A percentile compares a stretch with the other conserved stretches of the same genome.
Conservation (phyloP, 2,329 filamentous ascomycete genomes). For the Xylariaceae sp. region DNA sequence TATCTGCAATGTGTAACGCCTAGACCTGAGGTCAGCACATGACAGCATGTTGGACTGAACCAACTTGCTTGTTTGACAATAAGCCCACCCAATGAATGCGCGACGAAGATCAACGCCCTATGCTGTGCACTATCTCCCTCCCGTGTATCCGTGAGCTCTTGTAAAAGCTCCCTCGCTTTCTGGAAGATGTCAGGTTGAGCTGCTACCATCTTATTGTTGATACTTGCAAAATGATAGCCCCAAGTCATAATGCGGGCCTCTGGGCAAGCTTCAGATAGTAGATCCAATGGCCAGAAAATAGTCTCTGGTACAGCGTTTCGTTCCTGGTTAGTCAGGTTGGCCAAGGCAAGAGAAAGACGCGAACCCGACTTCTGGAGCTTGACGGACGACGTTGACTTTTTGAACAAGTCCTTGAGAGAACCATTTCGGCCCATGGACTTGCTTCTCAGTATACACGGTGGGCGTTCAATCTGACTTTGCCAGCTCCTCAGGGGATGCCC, state of each 20-base stretch:
- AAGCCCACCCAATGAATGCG: slow-evolving; percentile 11
- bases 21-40: slow-evolving; percentile 5
- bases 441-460: not conserved
- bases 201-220: slow-evolving; percentile 1
- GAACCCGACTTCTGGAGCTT: not conserved
- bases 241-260: slow-evolving; percentile 10
- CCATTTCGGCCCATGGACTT: not conserved
- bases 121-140: not conserved
- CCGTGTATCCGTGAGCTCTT: slow-evolving; percentile 3
- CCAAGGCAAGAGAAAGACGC: not conserved
- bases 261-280: slow-evolving; percentile 7
- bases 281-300: slow-evolving; percentile 9
- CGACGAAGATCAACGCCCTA: slow-evolving; percentile 8
- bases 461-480: slow-evolving; percentile 5
- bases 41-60: not conserved
- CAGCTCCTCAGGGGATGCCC: slow-evolving; percentile 12
- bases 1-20: slow-evolving; percentile 2
- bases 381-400: slow-evolving; percentile 3
- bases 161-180: slow-evolving; percentile 8
- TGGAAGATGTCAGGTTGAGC: slow-evolving; percentile 9
- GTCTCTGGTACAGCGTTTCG: not conserved
- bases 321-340: not conserved
- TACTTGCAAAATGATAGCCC: slow-evolving; percentile 9
- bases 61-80: slow-evolving; percentile 10
- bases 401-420: slow-evolving; percentile 2